A percentile compares a stretch with the other conserved stretches of the same genome.
These are phyloP conservation scores for Penicillium brevicompactum DNA, from an alignment of 2,329 filamentous ascomycete species.

Conservation along the genomic window DNA sequence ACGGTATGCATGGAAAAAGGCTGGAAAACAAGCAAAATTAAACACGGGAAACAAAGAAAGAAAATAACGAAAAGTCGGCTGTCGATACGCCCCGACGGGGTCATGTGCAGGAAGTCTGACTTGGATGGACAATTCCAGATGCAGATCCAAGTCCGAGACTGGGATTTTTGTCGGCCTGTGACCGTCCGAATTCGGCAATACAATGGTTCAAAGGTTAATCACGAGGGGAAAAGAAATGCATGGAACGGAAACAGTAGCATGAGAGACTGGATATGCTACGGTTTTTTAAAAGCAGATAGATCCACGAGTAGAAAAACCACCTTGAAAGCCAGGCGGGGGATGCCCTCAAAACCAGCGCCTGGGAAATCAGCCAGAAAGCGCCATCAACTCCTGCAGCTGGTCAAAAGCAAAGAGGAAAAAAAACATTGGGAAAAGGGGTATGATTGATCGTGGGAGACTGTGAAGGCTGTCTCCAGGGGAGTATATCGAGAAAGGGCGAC, in stretches of 20 bases:
- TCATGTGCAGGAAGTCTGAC: slow-evolving; percentile 2
- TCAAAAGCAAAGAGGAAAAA: slow-evolving; percentile 18
- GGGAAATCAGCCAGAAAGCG: slow-evolving; percentile 18
- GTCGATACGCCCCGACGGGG: slow-evolving; percentile 1
- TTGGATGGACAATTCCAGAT: not conserved
- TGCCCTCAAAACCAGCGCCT: slow-evolving; percentile 21
- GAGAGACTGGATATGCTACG: not conserved
- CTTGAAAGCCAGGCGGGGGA: slow-evolving; percentile 16
- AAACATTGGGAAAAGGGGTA: slow-evolving; percentile 11
- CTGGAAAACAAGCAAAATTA: slow-evolving; percentile 1
- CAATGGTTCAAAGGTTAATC: not conserved
- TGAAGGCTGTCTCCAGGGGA: not conserved
- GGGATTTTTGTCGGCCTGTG: not conserved
- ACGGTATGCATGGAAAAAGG: slow-evolving; percentile 19
- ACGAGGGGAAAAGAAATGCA: not conserved
- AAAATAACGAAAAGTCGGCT: slow-evolving; percentile 2
- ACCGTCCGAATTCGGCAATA: not conserved
- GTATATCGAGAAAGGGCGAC: slow-evolving; percentile 1
- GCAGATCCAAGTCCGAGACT: not conserved
- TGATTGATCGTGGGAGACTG: slow-evolving; percentile 16
- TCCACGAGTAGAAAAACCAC: slow-evolving; percentile 11
- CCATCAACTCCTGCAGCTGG: slow-evolving; percentile 27
- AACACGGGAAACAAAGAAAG: not conserved
- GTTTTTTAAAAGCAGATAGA: slow-evolving; percentile 7
- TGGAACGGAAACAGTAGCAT: slow-evolving; percentile 9